These are phyloP conservation scores for Rubus parviflorus DNA, from an alignment of 306 rosid species.

Conservation along the genomic window DNA sequence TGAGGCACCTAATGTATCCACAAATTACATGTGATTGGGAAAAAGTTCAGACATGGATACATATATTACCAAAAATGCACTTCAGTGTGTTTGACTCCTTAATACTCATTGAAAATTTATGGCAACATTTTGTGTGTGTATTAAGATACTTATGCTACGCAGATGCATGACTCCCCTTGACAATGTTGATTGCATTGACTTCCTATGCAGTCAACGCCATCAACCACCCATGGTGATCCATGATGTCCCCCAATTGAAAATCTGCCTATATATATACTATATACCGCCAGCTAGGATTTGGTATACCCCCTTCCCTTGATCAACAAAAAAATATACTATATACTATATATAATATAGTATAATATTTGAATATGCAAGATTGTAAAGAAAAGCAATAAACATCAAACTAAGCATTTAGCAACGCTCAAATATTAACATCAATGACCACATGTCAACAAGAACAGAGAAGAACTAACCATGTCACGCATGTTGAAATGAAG, in stretches of 20 bases:
- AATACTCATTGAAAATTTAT: no score
- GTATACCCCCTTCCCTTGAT: not conserved
- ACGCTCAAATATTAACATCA: not conserved
- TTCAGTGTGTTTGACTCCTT: no score
- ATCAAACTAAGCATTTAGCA: conserved; percentile 2
- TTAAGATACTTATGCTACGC: no score
- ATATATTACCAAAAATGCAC: not conserved
- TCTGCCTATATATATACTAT: not conserved
- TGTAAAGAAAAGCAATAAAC: not conserved
- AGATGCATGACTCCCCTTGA: no score
- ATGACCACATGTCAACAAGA: conserved; percentile 11
- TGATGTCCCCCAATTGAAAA: not conserved
- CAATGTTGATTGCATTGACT: no score
- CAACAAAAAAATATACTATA: no score
- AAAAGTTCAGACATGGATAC: not conserved
- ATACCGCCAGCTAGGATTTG: not conserved
- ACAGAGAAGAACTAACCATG: conserved; percentile 65
- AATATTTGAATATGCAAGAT: not conserved
- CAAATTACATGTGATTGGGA: not conserved
- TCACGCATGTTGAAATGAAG: conserved; percentile 92
- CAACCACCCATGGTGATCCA: not conserved
- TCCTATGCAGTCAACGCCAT: not conserved
- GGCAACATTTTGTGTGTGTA: no score
- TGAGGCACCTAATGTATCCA: not conserved
- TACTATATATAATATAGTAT: not conserved